These are phyloP conservation scores for Melanomma pulvis-pyrius DNA, from an alignment of 495 filamentous ascomycete species.

Conservation along the genomic window DNA sequence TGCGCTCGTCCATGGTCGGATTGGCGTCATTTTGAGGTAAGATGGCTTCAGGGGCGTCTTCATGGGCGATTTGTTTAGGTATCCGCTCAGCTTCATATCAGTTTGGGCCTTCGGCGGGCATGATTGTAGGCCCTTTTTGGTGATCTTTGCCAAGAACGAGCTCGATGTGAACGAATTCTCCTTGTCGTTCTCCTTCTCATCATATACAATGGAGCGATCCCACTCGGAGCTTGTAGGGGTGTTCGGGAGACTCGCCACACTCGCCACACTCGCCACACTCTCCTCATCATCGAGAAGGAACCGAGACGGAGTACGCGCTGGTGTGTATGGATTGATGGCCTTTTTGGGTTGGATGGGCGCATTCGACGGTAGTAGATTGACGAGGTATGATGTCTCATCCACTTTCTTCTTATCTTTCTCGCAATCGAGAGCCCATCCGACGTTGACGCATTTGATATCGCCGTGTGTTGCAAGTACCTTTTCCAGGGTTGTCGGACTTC, in stretches of 20 bases:
- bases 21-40: background rate
- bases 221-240: slow-evolving; percentile 6
- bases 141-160: background rate
- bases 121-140: slow-evolving; percentile 65
- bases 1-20: background rate
- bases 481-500: slow-evolving; percentile 80
- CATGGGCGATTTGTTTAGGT: background rate
- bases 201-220: slow-evolving; percentile 64
- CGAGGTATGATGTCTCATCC: slow-evolving; percentile 31
- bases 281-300: background rate
- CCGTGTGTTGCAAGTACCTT: slow-evolving; percentile 78
- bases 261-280: background rate
- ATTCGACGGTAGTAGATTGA: background rate
- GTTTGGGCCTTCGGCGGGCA: slow-evolving; percentile 62
- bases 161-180: slow-evolving; percentile 33
- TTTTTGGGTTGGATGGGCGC: slow-evolving; percentile 5
- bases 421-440: slow-evolving; percentile 37
- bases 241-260: background rate
- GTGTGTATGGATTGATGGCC: background rate
- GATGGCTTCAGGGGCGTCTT: background rate
- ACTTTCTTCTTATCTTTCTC: slow-evolving; percentile 32
- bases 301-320: slow-evolving; percentile 1
- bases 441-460: slow-evolving; percentile 54
- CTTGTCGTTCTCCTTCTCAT: slow-evolving; percentile 40
- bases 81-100: background rate